phyloP scores from a whole-genome alignment of 2,329 filamentous ascomycete species.

The Clonostachys chloroleuca region DNA sequence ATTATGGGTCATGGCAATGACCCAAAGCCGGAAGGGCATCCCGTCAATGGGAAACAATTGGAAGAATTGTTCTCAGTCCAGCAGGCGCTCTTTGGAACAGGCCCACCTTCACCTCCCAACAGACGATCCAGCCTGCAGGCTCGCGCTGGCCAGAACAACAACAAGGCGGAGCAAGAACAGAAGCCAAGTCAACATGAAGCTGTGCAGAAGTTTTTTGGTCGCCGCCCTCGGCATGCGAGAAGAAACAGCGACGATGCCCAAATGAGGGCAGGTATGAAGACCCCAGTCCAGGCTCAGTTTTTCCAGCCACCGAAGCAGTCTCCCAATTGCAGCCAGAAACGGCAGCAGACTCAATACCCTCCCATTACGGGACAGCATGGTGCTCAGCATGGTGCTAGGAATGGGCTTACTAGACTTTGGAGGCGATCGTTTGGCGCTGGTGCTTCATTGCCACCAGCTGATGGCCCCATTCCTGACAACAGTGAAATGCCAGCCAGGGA shows the following conservation, averaged over 20 bases:
- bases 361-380: conserved; percentile 39
- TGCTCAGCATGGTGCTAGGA: conserved; percentile 34
- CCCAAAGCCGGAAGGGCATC: too few species aligned
- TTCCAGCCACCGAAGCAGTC: conserved; percentile 7
- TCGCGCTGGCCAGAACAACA: conserved; percentile 27
- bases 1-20: conserved; percentile 34
- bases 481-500: neutral
- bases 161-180: conserved; percentile 11
- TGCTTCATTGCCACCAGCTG: neutral
- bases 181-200: conserved; percentile 8
- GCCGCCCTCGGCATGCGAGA: conserved; percentile 7
- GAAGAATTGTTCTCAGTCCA: conserved; percentile 39
- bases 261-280: conserved; percentile 13
- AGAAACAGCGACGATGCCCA: conserved; percentile 23
- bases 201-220: conserved; percentile 16
- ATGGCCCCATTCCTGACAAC: neutral
- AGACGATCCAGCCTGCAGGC: conserved; percentile 50
- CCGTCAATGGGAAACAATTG: conserved; percentile 29
- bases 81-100: conserved; percentile 27
- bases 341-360: conserved; percentile 35
- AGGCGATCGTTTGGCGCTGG: conserved; percentile 39
- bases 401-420: conserved; percentile 45
- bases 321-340: conserved; percentile 20
- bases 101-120: conserved; percentile 42
- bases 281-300: conserved; percentile 14